phyloP scores from a whole-genome alignment of 1,139 yeast genomes.

The Protomyces gravidus region DNA sequence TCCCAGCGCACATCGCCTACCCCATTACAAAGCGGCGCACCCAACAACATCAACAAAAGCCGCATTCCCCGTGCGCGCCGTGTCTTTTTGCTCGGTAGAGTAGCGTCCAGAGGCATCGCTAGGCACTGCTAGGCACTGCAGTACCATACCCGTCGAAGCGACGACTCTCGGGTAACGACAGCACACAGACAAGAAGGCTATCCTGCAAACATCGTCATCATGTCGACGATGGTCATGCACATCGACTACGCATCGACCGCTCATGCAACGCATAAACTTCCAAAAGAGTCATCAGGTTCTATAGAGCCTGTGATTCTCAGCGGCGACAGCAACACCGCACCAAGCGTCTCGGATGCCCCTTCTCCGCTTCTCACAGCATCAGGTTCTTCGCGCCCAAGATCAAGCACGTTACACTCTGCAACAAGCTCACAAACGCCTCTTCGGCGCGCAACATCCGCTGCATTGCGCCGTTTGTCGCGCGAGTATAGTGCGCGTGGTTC shows the following conservation, averaged over 20 bases:
- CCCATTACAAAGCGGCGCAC: too few relatives aligned
- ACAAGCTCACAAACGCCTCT: constrained; percentile 17
- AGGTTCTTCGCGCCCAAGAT: background rate
- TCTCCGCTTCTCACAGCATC: constrained; percentile 3
- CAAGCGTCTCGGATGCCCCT: background rate
- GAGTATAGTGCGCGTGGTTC: constrained; percentile 5
- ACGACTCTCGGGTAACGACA: too few relatives aligned
- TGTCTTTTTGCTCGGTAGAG: too few relatives aligned
- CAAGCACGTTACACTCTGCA: constrained; percentile 3
- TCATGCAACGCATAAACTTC: background rate
- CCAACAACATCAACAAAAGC: too few relatives aligned
- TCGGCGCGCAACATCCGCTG: constrained; percentile 13
- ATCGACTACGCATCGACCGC: background rate
- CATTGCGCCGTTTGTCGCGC: constrained; percentile 19
- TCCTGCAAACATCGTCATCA: background rate
- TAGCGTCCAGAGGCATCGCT: too few relatives aligned
- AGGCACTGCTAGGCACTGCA: too few relatives aligned
- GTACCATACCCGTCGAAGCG: too few relatives aligned
- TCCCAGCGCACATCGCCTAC: too few relatives aligned
- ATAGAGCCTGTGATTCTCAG: too few relatives aligned
- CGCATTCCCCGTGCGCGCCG: too few relatives aligned
- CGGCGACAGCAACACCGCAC: too few relatives aligned
- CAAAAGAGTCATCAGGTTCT: background rate
- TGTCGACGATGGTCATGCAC: background rate
- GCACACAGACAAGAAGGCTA: too few relatives aligned